Evolutionary conservation across 257 asterid genomes (phyloP).

Genomic region (Fraxinus excelsior): DNA sequence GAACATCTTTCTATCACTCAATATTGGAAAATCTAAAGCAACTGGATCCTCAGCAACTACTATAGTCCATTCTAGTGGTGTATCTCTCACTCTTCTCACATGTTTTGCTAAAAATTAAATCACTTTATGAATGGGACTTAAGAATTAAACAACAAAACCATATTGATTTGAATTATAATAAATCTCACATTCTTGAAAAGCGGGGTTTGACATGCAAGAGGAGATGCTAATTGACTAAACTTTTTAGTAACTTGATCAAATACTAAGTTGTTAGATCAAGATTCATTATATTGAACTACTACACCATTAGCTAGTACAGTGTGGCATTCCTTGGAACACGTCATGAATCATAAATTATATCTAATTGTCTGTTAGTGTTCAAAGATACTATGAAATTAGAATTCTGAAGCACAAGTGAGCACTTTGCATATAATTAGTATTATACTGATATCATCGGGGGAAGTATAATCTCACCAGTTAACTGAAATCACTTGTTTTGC

Average conservation of each 20-base stretch:
- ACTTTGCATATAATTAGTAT: background rate
- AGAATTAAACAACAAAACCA: background rate
- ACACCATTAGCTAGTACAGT: too few relatives aligned
- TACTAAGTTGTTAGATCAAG: background rate
- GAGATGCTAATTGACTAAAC: background rate
- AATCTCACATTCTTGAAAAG: background rate
- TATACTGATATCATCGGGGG: background rate
- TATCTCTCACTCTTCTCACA: background rate
- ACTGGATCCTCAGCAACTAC: too few relatives aligned
- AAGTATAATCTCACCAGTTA: conserved; percentile 29
- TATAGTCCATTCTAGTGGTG: too few relatives aligned
- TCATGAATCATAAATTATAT: background rate
- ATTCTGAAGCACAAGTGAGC: background rate
- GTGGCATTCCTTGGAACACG: too few relatives aligned
- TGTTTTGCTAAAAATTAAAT: background rate
- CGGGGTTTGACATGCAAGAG: background rate
- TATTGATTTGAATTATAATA: background rate
- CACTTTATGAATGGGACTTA: background rate
- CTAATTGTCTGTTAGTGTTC: background rate
- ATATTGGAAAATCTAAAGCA: background rate
- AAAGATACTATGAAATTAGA: background rate
- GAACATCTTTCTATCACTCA: too few relatives aligned
- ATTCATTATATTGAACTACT: background rate
- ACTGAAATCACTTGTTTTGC: conserved; percentile 54
- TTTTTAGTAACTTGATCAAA: background rate